These are phyloP conservation scores for Citrus reticulata DNA, from an alignment of 345 rosid genomes.

Conservation along the genomic window DNA sequence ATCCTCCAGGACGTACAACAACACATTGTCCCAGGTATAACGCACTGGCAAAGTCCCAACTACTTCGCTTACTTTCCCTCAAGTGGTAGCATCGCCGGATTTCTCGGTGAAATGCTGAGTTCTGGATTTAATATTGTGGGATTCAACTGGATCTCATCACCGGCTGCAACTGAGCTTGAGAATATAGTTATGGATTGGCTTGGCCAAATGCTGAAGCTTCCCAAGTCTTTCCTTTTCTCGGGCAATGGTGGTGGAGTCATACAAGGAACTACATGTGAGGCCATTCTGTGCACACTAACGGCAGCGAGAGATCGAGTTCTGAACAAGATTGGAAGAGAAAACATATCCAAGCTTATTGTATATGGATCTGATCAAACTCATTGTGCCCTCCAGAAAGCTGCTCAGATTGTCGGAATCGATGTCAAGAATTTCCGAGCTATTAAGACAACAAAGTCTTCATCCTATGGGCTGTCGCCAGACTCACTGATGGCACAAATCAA, in stretches of 20 bases:
- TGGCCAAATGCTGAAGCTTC: conserved; percentile 34
- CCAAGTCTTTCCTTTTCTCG: conserved; percentile 30
- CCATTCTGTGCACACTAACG: conserved; percentile 29
- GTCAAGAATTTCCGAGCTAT: conserved; percentile 39
- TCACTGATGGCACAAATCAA: conserved; percentile 5
- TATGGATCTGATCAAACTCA: conserved; percentile 46
- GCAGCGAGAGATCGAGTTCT: conserved; percentile 37
- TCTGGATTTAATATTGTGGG: conserved; percentile 39
- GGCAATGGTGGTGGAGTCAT: conserved; percentile 43
- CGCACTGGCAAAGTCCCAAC: conserved; percentile 47
- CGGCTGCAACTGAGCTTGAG: conserved; percentile 52
- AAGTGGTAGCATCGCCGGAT: conserved; percentile 24
- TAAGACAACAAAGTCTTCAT: conserved; percentile 23
- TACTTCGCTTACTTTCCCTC: conserved; percentile 37
- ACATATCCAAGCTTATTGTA: conserved; percentile 26
- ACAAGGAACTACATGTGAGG: conserved; percentile 36
- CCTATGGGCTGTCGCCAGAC: conserved; percentile 17
- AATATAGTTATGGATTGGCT: conserved; percentile 42
- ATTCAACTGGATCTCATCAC: conserved; percentile 46
- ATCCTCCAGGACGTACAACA: conserved; percentile 30
- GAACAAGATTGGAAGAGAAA: conserved; percentile 10
- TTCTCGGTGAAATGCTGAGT: conserved; percentile 36
- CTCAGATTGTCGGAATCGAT: conserved; percentile 43
- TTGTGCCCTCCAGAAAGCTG: conserved; percentile 24
- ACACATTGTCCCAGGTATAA: conserved; percentile 38